Base-by-base conservation (phyloP, 2,329 filamentous ascomycete species). In the Cladosporium sp. region DNA sequence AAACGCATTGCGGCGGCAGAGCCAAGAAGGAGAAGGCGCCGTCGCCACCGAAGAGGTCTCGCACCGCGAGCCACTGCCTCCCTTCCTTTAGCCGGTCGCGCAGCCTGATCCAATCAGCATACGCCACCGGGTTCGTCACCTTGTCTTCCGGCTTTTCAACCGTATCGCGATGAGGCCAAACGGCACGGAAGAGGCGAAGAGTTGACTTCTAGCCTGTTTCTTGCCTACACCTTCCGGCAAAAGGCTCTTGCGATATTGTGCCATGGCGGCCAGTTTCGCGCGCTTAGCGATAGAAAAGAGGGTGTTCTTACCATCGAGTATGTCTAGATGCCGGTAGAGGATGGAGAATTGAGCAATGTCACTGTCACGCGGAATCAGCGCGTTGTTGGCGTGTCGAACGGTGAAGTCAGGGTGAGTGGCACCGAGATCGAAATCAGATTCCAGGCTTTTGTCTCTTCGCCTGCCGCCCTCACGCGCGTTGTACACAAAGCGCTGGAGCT, bases 1-100 rank as follows among this genome's bases (percentile, higher is more conserved):
- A 26, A 46, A 59, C 57, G 57, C 57, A 59, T 46, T 59, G 57
- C 30, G 57, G 25, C 18, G 57, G 57, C 57, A 59, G 18, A 21
- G 34, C 57, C 32, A 59, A 21, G 30, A 59, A 59, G 32, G 36
- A 21, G 30, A 59, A 59, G 32, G 36, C 57, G 21, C 57, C 57
- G 28, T 1, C 21, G 5, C 57, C 57, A 14, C 57, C 57, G 57
- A 59, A 59, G 16, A 25, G 34, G 32, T 59, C 14, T 46, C 57
- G 57, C n/a, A 59, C 5, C 7, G 26, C 57, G 48, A 59, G 32
- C 57, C 57, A 59, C 2, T 2, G 13, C 34, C 34, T 59, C 2
- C 57, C 57, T 26, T 59, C 39, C 2, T 1, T 48, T 32, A 59
- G 57, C 57, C 57, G 57, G 36, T 59, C 21, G 10, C 57, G n/a